Evolutionary conservation across 192 early-diverging fungal species (phyloP), one percentile per base, ranked within the genome.

Genomic region (Geosiphon pyriformis): DNA sequence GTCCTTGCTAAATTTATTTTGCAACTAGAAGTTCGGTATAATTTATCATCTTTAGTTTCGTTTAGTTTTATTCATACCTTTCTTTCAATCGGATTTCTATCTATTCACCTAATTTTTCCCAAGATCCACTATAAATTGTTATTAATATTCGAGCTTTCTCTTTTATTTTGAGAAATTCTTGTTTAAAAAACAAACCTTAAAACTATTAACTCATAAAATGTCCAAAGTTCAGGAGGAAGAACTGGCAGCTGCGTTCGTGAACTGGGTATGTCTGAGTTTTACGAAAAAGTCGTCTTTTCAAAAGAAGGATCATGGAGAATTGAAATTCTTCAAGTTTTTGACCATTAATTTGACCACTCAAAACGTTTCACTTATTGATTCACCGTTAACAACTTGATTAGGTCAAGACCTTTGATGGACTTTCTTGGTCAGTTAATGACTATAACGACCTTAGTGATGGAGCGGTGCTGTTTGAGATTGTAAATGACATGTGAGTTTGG

Each of bases 371-470:
- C 15, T 42, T 42, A 10, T 42, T 10, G 15, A 42, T 61, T 53
- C 12, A 51, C 31, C 17, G 2, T 12, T 30, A 42, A 54, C 4
- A 0, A 26, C 10, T n/a, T 58, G 57, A 29, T 32, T 70, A 81
- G 89, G 76, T 88, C 65, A 88, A 87, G 65, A 83, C 88, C 1
- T 87, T 89, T 68, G 76, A 81, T 17, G 60, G 63, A 56, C 69
- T 85, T 31, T 80, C 82, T 4, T 67, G 79, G 31, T 67, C 64
- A 6, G 70, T 76, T 56, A 74, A 70, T 37, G 57, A 69, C 46
- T 59, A 87, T 42, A 74, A 73, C 29, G 94, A 95, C 75, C 84
- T 94, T 46, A 78, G 82, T 34, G 91, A 93, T 76, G 88, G 92
- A 52, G 85, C 84, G 35, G 78, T 88, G 20, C 74, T 96, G 31